Base-by-base conservation (phyloP, 768 basidiomycete genomes). In the Calocybe indica region DNA sequence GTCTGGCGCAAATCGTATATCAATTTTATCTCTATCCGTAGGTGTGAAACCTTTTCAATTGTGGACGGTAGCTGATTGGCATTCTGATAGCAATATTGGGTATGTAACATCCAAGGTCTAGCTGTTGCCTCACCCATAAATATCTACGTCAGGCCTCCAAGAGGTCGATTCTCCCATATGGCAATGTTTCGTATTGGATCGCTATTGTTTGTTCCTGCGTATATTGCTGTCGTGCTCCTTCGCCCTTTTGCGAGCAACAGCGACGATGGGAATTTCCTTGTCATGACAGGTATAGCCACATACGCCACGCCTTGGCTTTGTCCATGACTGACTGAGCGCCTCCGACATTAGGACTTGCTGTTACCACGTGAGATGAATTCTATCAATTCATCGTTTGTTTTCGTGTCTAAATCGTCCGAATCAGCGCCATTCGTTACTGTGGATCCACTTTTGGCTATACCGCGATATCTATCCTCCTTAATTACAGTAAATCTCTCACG, bases 181-280 rank as follows among this genome's bases (percentile, higher is more conserved):
- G 78, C 88, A 4, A 94, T 92, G 91, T 93, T 92, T 76, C 85
- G 92, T 43, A 70, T 94, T 11, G 92, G 92, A 38, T 85, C 88
- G 5, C 62, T 85, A 14, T 71, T 95, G 32, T 96, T 92, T 66
- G 85, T 97, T 52, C 93, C 93, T 2, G 82, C 91, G 12, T 96
- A 97, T 65, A 74, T 94, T 38, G 80, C 82, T 5, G 84, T 95
- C 32, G 73, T 79, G 43, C 72, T 82, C 40, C 93, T 83, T 62
- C 87, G 85, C 35, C 74, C 70, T 48, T 78, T 96, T 47, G 88
- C 88, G 28, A 85, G 82, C 60, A 64, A 77, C 7, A 66, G 74
- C 9, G 80, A 82, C 48, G 82, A 84, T 50, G 87, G 86, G 13
- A 88, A 86, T 52, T 67, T 85, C 46, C 53, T 92, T 45, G 75